These are phyloP conservation scores for Neurospora terricola DNA, from an alignment of 495 filamentous ascomycete genomes.

Conservation along the genomic window DNA sequence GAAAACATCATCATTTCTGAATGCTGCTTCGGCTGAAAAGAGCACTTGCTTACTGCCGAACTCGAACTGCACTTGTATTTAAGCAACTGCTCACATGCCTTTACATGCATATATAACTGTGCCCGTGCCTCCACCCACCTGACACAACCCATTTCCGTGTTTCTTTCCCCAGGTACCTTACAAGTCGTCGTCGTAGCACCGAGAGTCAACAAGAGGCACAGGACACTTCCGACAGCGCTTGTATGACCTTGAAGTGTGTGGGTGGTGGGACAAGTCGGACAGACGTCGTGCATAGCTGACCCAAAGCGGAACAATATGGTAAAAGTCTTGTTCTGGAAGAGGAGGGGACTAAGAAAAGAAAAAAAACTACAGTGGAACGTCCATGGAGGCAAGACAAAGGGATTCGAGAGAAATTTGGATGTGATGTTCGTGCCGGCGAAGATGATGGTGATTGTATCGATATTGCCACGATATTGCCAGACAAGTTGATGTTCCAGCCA, in stretches of 20 bases:
- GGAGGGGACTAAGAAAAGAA: accelerated
- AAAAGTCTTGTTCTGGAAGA: neutral
- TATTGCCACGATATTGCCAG: neutral
- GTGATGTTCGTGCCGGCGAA: neutral
- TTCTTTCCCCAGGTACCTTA: neutral
- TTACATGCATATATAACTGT: neutral
- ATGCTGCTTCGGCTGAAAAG: neutral
- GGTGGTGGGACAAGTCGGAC: neutral
- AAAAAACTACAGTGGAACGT: neutral
- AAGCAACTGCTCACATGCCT: neutral
- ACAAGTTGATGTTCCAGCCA: neutral
- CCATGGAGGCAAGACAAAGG: too few relatives aligned
- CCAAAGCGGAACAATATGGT: neutral
- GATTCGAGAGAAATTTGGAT: neutral
- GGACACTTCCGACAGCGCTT: neutral
- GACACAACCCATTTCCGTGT: neutral
- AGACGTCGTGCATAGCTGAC: neutral
- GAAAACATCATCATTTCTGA: neutral
- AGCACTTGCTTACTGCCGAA: neutral
- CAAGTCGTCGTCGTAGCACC: neutral
- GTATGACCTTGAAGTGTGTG: neutral
- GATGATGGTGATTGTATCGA: neutral
- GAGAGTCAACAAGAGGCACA: neutral
- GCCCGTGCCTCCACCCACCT: neutral
- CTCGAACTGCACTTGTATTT: neutral